Evolutionary conservation across 176 grass and related monocot genomes (phyloP).

Genomic region (Oryza meridionalis): DNA sequence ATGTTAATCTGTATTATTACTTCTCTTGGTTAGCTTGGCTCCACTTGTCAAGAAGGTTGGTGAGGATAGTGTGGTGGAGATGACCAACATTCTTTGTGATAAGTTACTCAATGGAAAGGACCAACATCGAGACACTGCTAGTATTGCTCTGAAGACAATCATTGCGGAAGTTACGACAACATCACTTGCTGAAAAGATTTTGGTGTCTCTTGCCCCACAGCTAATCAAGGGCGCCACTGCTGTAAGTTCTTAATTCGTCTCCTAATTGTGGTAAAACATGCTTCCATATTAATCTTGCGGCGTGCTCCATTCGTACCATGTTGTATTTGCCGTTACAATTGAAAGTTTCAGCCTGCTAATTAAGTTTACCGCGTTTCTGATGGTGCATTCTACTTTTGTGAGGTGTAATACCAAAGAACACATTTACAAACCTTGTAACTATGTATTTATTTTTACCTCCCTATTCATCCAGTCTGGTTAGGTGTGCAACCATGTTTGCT

Average conservation of each 20-base stretch:
- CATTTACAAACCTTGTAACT: not conserved
- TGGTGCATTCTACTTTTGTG: not conserved
- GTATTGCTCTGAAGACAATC: conserved; percentile 97
- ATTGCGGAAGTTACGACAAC: conserved; percentile 77
- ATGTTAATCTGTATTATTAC: conserved; percentile 20
- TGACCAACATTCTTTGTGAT: conserved; percentile 90
- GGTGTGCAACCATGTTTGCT: not conserved
- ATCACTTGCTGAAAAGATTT: conserved; percentile 89
- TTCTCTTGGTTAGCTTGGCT: conserved; percentile 63
- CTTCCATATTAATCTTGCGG: not conserved
- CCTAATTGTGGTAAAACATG: not conserved
- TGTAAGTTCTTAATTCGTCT: conserved; percentile 54
- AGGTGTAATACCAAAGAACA: not conserved
- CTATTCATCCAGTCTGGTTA: not conserved
- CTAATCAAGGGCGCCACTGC: conserved; percentile 78
- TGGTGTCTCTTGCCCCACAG: conserved; percentile 74
- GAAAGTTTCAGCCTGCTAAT: not conserved
- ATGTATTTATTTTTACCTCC: not conserved
- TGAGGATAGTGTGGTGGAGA: conserved; percentile 89
- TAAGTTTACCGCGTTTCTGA: not conserved
- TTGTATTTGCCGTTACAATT: not conserved
- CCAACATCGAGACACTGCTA: conserved; percentile 95
- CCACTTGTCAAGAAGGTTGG: conserved; percentile 93
- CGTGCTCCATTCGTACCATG: not conserved
- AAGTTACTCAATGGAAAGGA: conserved; percentile 97